Evolutionary conservation across 2,329 filamentous ascomycete species (phyloP).

Genomic region (Paraphaeosphaeria sporulosa): DNA sequence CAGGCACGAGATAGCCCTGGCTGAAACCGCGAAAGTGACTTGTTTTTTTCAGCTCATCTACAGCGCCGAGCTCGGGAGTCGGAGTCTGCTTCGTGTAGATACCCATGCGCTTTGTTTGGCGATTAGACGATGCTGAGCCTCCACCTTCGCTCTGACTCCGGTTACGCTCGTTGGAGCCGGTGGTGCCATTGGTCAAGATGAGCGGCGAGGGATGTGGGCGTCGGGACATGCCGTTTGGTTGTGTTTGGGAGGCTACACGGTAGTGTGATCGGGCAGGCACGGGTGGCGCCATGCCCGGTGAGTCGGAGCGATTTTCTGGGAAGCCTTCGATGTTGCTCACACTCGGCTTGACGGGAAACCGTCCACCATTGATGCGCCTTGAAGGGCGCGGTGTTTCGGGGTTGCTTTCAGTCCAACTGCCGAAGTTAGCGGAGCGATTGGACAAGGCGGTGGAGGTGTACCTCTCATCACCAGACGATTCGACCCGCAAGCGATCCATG

Average conservation of each 20-base stretch:
- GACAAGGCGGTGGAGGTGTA: slow-evolving; percentile 7
- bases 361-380: slow-evolving; percentile 61
- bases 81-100: slow-evolving; percentile 65
- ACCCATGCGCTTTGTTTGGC: slow-evolving; percentile 65
- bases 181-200: slow-evolving; percentile 69
- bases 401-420: slow-evolving; percentile 70
- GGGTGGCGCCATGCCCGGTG: slow-evolving; percentile 73
- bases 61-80: slow-evolving; percentile 60
- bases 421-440: slow-evolving; percentile 19
- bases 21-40: slow-evolving; percentile 65
- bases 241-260: slow-evolving; percentile 69
- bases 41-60: slow-evolving; percentile 61
- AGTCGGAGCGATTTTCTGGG: slow-evolving; percentile 67
- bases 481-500: slow-evolving; percentile 47
- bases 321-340: slow-evolving; percentile 67
- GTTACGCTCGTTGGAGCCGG: slow-evolving; percentile 70
- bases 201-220: slow-evolving; percentile 77
- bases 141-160: slow-evolving; percentile 70
- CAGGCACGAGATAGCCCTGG: slow-evolving; percentile 59
- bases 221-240: slow-evolving; percentile 61
- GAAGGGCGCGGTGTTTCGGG: slow-evolving; percentile 79
- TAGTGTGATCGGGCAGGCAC: slow-evolving; percentile 85
- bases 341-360: slow-evolving; percentile 74
- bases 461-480: slow-evolving; percentile 56
- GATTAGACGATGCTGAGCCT: slow-evolving; percentile 52